A percentile compares a stretch with the other conserved stretches of the same genome.
phyloP scores from a whole-genome alignment of 1,284 basidiomycete genomes.

The Naganishia sp. region DNA sequence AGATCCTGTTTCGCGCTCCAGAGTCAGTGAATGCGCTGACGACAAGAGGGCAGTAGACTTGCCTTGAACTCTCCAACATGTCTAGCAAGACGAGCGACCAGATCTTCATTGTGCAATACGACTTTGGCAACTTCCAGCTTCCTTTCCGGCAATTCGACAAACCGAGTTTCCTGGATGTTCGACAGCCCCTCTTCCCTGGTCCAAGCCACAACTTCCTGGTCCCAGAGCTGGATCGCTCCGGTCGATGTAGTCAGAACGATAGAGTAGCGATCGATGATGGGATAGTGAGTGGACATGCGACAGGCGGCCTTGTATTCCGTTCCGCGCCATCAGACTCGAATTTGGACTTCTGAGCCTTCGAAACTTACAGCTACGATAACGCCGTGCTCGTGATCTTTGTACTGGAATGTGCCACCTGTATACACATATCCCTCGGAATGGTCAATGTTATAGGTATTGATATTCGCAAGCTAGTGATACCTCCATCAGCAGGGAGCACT shows the following conservation, averaged over 20 bases:
- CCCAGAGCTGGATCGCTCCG: slow-evolving; percentile 76
- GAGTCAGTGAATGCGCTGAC: slow-evolving; percentile 2
- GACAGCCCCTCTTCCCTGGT: slow-evolving; percentile 79
- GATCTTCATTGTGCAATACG: slow-evolving; percentile 60
- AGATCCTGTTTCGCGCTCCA: slow-evolving; percentile 59
- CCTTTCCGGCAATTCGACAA: slow-evolving; percentile 76
- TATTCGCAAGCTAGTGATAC: slow-evolving; percentile 45
- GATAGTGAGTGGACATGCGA: slow-evolving; percentile 58
- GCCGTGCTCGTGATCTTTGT: slow-evolving; percentile 71
- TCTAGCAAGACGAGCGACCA: slow-evolving; percentile 61
- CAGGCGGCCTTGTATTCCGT: slow-evolving; percentile 58
- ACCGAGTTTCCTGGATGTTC: slow-evolving; percentile 64
- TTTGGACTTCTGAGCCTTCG: slow-evolving; percentile 2
- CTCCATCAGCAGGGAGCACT: background rate
- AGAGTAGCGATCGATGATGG: slow-evolving; percentile 57
- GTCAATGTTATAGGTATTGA: slow-evolving; percentile 64
- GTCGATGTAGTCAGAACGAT: slow-evolving; percentile 71
- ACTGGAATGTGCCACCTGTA: slow-evolving; percentile 68
- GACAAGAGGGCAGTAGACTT: background rate
- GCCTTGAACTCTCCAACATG: slow-evolving; percentile 70
- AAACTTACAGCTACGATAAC: slow-evolving; percentile 66
- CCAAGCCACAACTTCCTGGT: slow-evolving; percentile 68
- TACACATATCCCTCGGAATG: slow-evolving; percentile 61
- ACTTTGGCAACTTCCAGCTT: slow-evolving; percentile 57
- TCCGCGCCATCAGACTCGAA: too few species aligned